phyloP scores from a whole-genome alignment of 2,329 filamentous ascomycete species.

The Colletotrichum orbiculare region DNA sequence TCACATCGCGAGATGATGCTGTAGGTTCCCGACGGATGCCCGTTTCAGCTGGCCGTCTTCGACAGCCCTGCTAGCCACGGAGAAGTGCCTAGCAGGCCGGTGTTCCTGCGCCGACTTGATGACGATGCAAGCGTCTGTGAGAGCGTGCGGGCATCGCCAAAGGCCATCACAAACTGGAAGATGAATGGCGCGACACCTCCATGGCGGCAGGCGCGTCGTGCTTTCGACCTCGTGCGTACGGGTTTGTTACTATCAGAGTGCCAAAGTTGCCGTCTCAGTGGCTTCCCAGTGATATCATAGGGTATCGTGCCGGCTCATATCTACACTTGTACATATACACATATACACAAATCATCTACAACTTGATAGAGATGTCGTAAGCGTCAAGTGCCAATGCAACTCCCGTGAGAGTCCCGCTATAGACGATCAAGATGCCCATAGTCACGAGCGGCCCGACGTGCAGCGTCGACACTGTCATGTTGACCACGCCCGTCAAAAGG shows the following conservation, averaged over 20 bases:
- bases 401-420: constrained; percentile 74
- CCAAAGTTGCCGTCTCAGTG: no score
- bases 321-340: constrained; percentile 15
- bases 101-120: no score
- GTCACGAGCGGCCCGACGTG: constrained; percentile 72
- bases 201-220: no score
- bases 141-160: no score
- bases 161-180: no score
- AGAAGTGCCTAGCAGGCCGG: no score
- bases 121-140: no score
- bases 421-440: constrained; percentile 80
- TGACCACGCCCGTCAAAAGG: constrained; percentile 87
- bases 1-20: neutral
- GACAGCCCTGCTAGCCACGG: no score
- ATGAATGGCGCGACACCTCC: no score
- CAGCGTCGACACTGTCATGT: constrained; percentile 86
- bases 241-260: no score
- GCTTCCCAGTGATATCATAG: neutral
- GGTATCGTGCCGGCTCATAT: constrained; percentile 6
- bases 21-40: neutral
- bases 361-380: constrained; percentile 76
- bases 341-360: constrained; percentile 55
- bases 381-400: constrained; percentile 75
- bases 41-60: neutral
- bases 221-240: no score